Evolutionary conservation across 1,284 basidiomycete species (phyloP).

Genomic region (Meripilus lineatus): DNA sequence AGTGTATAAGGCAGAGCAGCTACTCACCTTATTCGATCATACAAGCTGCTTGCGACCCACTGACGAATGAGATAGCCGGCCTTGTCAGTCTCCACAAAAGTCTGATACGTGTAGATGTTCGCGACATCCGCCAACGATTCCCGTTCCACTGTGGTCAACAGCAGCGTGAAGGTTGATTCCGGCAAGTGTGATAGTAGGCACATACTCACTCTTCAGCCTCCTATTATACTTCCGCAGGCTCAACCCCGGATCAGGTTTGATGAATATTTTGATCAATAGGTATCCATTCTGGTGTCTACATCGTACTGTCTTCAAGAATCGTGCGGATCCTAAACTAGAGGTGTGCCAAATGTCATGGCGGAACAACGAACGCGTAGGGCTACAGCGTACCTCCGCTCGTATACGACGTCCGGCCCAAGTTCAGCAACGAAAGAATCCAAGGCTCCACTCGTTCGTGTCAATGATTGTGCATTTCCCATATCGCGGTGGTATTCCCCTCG

Average conservation of each 20-base stretch:
- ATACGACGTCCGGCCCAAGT: constrained; percentile 79
- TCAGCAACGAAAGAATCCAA: constrained; percentile 89
- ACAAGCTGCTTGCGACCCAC: constrained; percentile 93
- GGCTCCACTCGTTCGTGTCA: constrained; percentile 70
- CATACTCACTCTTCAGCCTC: constrained; percentile 54
- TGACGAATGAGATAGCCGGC: constrained; percentile 95
- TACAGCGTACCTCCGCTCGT: constrained; percentile 82
- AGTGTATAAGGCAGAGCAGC: constrained; percentile 1
- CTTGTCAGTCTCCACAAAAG: constrained; percentile 92
- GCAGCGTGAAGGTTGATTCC: neutral
- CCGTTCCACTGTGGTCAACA: constrained; percentile 73
- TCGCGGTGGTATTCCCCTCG: neutral
- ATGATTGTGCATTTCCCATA: constrained; percentile 71
- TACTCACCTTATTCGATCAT: constrained; percentile 92
- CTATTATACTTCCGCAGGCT: constrained; percentile 59
- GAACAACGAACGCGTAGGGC: neutral
- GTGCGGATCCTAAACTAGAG: constrained; percentile 78
- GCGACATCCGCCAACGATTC: constrained; percentile 82
- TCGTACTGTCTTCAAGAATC: constrained; percentile 91
- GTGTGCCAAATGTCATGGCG: constrained; percentile 3
- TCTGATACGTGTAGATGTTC: constrained; percentile 89
- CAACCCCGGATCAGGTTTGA: constrained; percentile 69
- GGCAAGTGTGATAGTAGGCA: constrained; percentile 3
- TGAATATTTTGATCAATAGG: constrained; percentile 77
- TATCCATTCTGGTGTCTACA: constrained; percentile 70